A percentile compares a stretch with the other conserved stretches of the same genome.
These are phyloP conservation scores for Tuctoria greenei DNA, from an alignment of 176 grass and related monocot genomes.

Conservation along the genomic window DNA sequence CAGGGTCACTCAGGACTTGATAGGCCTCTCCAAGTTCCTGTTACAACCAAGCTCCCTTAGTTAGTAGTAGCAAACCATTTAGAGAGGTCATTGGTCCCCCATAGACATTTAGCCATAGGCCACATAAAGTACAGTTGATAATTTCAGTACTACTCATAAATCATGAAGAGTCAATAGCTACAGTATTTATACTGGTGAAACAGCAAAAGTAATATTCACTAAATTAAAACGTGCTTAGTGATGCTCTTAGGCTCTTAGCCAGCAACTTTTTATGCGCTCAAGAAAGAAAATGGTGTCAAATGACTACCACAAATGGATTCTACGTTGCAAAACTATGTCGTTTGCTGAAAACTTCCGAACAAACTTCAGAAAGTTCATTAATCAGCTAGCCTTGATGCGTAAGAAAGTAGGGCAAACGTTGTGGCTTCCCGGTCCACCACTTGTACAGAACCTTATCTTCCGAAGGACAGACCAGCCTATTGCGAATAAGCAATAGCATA, in stretches of 20 bases:
- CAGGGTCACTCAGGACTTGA: conserved; percentile 90
- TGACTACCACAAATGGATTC: not conserved
- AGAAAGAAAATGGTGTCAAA: not conserved
- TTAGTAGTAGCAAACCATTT: not conserved
- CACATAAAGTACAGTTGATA: too few species aligned
- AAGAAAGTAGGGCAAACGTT: not conserved
- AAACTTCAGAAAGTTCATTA: not conserved
- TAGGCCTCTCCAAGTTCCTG: conserved; percentile 96
- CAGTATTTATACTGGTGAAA: not conserved
- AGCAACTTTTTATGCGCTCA: not conserved
- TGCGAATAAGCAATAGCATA: not conserved
- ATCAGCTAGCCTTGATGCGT: not conserved
- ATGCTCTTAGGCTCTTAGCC: too few species aligned
- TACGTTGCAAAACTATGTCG: not conserved
- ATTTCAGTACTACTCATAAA: too few species aligned
- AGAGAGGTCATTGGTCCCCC: not conserved
- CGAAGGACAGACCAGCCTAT: not conserved
- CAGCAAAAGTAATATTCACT: too few species aligned
- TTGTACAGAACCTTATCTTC: not conserved
- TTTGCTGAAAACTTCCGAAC: not conserved
- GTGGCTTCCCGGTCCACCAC: too few species aligned
- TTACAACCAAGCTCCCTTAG: conserved; percentile 21
- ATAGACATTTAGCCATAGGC: not conserved
- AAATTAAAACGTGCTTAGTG: too few species aligned
- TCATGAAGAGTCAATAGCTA: not conserved